A percentile compares a stretch with the other conserved stretches of the same genome.
Evolutionary conservation across 2,329 filamentous ascomycete genomes (phyloP).

Genomic region (Clonostachys chloroleuca): DNA sequence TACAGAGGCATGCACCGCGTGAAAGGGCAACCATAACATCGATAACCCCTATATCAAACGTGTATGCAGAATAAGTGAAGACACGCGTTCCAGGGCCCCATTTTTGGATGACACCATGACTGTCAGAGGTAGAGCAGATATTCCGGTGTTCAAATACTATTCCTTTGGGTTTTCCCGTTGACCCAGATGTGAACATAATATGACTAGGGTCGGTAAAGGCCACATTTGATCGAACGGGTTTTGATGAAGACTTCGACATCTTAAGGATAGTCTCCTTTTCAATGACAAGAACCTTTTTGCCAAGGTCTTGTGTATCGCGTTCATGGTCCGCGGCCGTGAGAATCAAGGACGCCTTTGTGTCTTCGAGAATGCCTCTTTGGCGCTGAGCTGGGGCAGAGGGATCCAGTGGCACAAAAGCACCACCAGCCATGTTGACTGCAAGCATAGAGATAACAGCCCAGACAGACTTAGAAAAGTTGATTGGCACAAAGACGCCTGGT

Average conservation of each 20-base stretch:
- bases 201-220: slow-evolving; percentile 18
- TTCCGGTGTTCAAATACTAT: slow-evolving; percentile 8
- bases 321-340: not conserved
- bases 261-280: no score
- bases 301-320: no score
- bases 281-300: no score
- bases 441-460: slow-evolving; percentile 1
- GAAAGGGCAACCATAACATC: slow-evolving; percentile 50
- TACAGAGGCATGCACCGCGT: slow-evolving; percentile 46
- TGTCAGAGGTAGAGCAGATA: slow-evolving; percentile 5
- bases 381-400: slow-evolving; percentile 1
- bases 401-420: slow-evolving; percentile 6
- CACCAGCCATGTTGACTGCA: slow-evolving; percentile 8
- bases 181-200: slow-evolving; percentile 14
- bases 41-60: slow-evolving; percentile 49
- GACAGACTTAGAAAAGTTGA: not conserved
- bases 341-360: slow-evolving; percentile 1
- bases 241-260: no score
- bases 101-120: slow-evolving; percentile 21
- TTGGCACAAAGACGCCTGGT: slow-evolving; percentile 6
- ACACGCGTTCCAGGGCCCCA: slow-evolving; percentile 7
- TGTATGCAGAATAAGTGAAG: slow-evolving; percentile 23
- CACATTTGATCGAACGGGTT: slow-evolving; percentile 19
- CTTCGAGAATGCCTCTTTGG: not conserved
- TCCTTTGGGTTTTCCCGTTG: slow-evolving; percentile 14